Conservation (phyloP, 192 early-diverging fungal species). For the Coemansia pectinata region DNA sequence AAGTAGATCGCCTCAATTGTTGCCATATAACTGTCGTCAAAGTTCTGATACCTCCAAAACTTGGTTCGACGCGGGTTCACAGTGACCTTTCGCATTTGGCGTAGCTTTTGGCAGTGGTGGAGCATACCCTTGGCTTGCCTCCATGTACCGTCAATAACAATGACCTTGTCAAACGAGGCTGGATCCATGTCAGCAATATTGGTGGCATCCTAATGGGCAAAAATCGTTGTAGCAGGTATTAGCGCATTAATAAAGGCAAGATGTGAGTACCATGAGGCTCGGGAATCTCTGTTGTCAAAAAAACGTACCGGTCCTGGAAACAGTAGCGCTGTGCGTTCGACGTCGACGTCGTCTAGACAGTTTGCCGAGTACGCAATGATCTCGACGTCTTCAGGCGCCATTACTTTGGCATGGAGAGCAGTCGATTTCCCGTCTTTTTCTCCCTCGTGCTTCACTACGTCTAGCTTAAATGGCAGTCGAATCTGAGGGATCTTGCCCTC, state of each 20-base stretch:
- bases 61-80: constrained; percentile 73
- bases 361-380: constrained; percentile 59
- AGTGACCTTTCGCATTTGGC: constrained; percentile 60
- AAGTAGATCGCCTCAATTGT: constrained; percentile 98
- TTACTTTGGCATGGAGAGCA: constrained; percentile 77
- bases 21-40: constrained; percentile 72
- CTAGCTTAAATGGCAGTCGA: constrained; percentile 68
- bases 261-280: background rate
- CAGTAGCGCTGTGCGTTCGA: constrained; percentile 69
- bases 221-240: constrained; percentile 6
- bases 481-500: constrained; percentile 61
- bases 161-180: constrained; percentile 65
- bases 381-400: constrained; percentile 68
- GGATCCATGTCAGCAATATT: constrained; percentile 68
- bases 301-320: constrained; percentile 72
- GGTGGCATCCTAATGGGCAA: constrained; percentile 59
- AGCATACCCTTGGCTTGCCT: constrained; percentile 71
- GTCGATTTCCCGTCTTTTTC: constrained; percentile 89
- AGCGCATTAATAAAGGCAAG: background rate
- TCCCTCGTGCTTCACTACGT: constrained; percentile 77
- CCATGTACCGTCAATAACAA: constrained; percentile 99
- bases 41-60: constrained; percentile 91
- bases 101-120: constrained; percentile 53
- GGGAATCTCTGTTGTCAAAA: background rate
- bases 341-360: constrained; percentile 63